Conservation (phyloP, 306 rosid genomes). For the Dryas alaskensis region DNA sequence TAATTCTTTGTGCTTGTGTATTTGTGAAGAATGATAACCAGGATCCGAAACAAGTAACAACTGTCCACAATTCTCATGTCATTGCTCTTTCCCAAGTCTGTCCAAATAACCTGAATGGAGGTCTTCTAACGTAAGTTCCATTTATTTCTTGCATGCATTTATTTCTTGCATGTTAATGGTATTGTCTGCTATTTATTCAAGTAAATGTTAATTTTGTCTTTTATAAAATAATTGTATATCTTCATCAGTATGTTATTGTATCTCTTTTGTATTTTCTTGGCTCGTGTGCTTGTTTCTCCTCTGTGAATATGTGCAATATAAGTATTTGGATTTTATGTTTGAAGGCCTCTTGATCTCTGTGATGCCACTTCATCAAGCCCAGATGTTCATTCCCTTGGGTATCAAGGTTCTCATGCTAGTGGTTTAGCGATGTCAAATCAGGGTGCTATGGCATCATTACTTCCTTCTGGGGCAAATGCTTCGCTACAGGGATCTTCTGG, state of each 20-base stretch:
- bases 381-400: constrained; percentile 57
- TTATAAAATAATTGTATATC: background rate
- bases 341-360: constrained; percentile 97
- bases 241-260: constrained; percentile 12
- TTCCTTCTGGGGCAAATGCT: constrained; percentile 69
- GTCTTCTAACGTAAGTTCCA: constrained; percentile 71
- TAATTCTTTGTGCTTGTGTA: constrained; percentile 26
- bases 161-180: constrained; percentile 15
- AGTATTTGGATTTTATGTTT: constrained; percentile 37
- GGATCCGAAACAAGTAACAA: constrained; percentile 61
- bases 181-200: background rate
- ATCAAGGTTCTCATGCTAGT: constrained; percentile 72
- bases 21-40: constrained; percentile 62
- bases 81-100: constrained; percentile 60
- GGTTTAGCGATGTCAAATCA: constrained; percentile 71
- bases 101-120: constrained; percentile 76
- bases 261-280: constrained; percentile 16
- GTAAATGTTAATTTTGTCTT: background rate
- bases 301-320: constrained; percentile 6
- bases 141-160: constrained; percentile 16
- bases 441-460: constrained; percentile 52
- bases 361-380: constrained; percentile 64
- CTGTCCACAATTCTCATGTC: constrained; percentile 73
- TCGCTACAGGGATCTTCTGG: constrained; percentile 73
- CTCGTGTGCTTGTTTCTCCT: constrained; percentile 9